These are phyloP conservation scores for Thraustotheca clavata DNA, from an alignment of 352 stramenopile genomes.

Conservation along the genomic window DNA sequence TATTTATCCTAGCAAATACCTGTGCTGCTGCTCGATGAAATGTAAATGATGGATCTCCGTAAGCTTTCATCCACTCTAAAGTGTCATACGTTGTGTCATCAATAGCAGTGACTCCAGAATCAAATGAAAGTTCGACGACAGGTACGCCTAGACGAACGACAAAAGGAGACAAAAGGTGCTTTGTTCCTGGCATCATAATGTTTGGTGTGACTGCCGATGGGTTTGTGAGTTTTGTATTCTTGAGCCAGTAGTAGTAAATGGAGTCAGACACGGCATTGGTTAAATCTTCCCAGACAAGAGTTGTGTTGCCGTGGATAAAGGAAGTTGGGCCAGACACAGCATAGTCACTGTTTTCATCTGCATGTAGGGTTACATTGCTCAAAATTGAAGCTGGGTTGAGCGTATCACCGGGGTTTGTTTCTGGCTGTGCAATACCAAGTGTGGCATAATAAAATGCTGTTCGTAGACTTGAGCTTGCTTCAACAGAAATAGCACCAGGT, in stretches of 20 bases:
- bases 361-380: background rate
- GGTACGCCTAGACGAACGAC: conserved; percentile 59
- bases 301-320: conserved; percentile 40
- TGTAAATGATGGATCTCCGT: conserved; percentile 55
- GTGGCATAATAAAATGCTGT: conserved; percentile 73
- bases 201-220: conserved; percentile 39
- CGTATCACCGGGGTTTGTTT: conserved; percentile 20
- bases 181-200: conserved; percentile 39
- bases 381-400: background rate
- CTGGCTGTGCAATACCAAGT: conserved; percentile 54
- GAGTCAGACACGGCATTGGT: conserved; percentile 45
- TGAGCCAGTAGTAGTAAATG: conserved; percentile 65
- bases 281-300: conserved; percentile 54
- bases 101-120: conserved; percentile 49
- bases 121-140: conserved; percentile 63
- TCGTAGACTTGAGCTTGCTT: conserved; percentile 57
- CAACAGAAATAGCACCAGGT: conserved; percentile 48
- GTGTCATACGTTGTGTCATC: conserved; percentile 49
- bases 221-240: conserved; percentile 32
- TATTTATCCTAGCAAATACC: background rate
- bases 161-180: conserved; percentile 62
- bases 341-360: background rate
- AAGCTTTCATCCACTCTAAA: conserved; percentile 69
- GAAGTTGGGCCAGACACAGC: background rate
- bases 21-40: conserved; percentile 68